Evolutionary conservation across 345 rosid species (phyloP).

Genomic region (Syzygium aqueum): DNA sequence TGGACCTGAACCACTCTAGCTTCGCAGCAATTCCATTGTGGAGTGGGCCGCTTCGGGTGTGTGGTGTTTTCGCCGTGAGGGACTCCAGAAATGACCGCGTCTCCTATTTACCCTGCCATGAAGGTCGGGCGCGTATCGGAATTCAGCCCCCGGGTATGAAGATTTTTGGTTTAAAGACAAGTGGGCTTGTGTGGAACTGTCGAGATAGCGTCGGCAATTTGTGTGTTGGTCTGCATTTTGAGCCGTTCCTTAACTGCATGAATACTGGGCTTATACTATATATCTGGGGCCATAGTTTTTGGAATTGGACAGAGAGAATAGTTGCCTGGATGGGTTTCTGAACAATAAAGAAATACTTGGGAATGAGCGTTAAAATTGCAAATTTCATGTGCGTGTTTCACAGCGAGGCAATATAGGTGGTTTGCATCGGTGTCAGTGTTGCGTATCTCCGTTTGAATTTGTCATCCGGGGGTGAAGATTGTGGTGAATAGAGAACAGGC

Average conservation of each 20-base stretch:
- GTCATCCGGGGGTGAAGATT: background rate
- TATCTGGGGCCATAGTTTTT: no score
- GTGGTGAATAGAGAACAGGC: background rate
- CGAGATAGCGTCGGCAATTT: background rate
- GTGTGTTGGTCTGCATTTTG: background rate
- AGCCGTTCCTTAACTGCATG: background rate
- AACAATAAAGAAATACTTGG: background rate
- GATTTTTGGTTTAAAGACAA: background rate
- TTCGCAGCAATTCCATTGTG: background rate
- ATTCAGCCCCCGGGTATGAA: background rate
- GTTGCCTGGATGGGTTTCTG: background rate
- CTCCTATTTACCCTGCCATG: background rate
- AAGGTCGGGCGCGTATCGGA: background rate
- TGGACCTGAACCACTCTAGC: background rate
- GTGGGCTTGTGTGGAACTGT: background rate
- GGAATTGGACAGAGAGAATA: background rate
- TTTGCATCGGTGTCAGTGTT: background rate
- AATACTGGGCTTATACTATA: no score
- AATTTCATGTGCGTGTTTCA: background rate
- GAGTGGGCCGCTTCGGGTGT: no score
- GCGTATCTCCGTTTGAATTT: background rate
- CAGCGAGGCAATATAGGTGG: background rate
- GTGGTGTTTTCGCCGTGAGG: background rate
- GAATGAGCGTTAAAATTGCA: background rate
- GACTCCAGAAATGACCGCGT: background rate